These are phyloP conservation scores for Fomitopsis pulvina DNA, from an alignment of 768 basidiomycete genomes.

Conservation along the genomic window DNA sequence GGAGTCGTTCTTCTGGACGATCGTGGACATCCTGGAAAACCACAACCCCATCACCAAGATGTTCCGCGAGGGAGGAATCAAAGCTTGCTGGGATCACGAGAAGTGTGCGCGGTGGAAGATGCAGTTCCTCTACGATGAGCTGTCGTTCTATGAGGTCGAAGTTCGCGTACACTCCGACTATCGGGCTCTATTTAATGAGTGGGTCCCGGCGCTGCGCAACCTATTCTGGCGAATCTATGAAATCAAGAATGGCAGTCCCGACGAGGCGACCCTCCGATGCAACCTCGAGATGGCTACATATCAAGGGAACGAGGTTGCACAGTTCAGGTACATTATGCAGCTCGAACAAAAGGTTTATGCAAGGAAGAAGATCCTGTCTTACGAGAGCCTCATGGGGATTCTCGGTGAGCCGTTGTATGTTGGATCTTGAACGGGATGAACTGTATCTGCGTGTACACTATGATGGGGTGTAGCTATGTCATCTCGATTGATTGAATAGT, in stretches of 20 bases:
- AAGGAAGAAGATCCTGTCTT: background rate
- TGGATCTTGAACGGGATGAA: background rate
- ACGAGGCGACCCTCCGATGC: background rate
- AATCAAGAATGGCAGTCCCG: background rate
- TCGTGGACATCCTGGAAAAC: background rate
- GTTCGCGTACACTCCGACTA: background rate
- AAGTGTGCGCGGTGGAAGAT: background rate
- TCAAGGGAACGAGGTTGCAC: no score
- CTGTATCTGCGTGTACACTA: no score
- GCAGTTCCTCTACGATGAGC: background rate
- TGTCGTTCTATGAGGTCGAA: background rate
- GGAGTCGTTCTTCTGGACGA: slow-evolving; percentile 9
- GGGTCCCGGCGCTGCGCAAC: background rate
- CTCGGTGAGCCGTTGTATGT: background rate
- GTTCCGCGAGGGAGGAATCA: background rate
- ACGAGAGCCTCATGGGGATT: background rate
- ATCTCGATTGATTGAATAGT: no score
- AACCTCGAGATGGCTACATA: background rate
- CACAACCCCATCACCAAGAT: background rate
- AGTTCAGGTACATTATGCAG: no score
- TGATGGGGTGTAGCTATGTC: no score
- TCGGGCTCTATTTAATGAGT: background rate
- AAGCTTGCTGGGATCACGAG: background rate
- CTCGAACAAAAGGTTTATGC: background rate
- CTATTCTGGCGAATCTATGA: background rate